Evolutionary conservation across 768 basidiomycete species (phyloP).

Genomic region (Boletus tylopilopsis): DNA sequence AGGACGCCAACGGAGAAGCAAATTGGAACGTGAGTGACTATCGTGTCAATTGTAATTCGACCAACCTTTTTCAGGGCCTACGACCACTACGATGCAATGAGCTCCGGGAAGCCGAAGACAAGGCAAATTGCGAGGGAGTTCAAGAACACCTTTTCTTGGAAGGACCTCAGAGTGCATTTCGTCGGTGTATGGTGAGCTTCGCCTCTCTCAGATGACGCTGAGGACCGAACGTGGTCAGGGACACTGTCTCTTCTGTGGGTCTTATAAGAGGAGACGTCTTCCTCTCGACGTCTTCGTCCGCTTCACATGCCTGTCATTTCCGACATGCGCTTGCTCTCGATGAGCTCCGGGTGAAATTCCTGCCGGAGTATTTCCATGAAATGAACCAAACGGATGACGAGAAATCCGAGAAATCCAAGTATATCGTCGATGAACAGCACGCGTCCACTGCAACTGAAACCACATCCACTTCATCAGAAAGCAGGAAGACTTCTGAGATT

Average conservation of each 20-base stretch:
- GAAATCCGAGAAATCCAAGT: constrained; percentile 16
- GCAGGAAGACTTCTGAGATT: no score
- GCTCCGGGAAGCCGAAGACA: constrained; percentile 11
- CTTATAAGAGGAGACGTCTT: constrained; percentile 5
- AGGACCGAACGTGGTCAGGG: not conserved
- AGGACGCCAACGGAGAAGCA: constrained; percentile 22
- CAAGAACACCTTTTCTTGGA: constrained; percentile 37
- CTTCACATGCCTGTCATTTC: constrained; percentile 10
- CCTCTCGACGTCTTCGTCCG: constrained; percentile 4
- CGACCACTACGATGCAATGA: constrained; percentile 12
- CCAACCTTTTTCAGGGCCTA: constrained; percentile 7
- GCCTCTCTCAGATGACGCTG: not conserved
- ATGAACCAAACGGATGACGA: constrained; percentile 20
- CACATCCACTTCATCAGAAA: no score
- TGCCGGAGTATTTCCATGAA: constrained; percentile 36
- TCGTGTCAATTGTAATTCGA: not conserved
- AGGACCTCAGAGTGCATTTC: constrained; percentile 3
- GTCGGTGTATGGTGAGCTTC: constrained; percentile 3
- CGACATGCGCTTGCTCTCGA: constrained; percentile 16
- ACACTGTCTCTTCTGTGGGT: constrained; percentile 13
- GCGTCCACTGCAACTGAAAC: no score
- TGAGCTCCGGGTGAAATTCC: constrained; percentile 41
- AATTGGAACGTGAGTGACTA: constrained; percentile 15
- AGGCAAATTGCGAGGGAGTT: constrained; percentile 25
- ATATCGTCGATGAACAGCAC: no score